phyloP scores from a whole-genome alignment of 345 rosid species.

The Fremontodendron californicum region DNA sequence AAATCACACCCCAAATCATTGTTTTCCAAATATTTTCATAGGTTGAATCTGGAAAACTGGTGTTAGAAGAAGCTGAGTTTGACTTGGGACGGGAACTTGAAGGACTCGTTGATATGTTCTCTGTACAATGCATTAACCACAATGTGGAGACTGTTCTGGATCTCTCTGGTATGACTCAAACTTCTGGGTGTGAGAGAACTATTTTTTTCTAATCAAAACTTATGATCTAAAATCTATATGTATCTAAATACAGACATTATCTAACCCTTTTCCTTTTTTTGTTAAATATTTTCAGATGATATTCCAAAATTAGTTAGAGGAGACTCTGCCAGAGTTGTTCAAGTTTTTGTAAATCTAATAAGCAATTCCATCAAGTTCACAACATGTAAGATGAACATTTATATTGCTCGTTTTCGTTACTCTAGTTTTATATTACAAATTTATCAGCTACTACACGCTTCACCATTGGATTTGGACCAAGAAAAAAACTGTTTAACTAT shows the following conservation, averaged over 20 bases:
- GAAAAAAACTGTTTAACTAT: background rate
- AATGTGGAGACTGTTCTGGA: conserved; percentile 90
- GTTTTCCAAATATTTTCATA: conserved; percentile 19
- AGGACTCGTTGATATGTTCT: conserved; percentile 95
- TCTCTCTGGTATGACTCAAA: conserved; percentile 67
- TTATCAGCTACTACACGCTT: background rate
- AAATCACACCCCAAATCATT: conserved; percentile 9
- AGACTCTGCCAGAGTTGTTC: conserved; percentile 94
- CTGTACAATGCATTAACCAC: conserved; percentile 93
- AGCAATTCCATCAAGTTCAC: conserved; percentile 98
- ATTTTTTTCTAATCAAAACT: background rate
- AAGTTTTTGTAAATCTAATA: conserved; percentile 88
- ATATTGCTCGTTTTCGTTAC: background rate
- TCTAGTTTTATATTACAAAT: background rate
- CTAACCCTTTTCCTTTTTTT: background rate
- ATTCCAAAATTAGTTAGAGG: conserved; percentile 82
- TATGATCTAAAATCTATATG: background rate
- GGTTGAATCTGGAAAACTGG: conserved; percentile 99
- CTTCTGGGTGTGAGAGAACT: background rate
- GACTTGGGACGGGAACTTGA: conserved; percentile 89
- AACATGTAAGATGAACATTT: conserved; percentile 58
- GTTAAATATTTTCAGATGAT: conserved; percentile 46
- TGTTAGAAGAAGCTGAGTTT: conserved; percentile 88
- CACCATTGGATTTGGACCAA: background rate
- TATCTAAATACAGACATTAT: background rate